A percentile compares a stretch with the other conserved stretches of the same genome.
phyloP scores from a whole-genome alignment of 1,284 basidiomycete species.

The Boletus subluridellus region DNA sequence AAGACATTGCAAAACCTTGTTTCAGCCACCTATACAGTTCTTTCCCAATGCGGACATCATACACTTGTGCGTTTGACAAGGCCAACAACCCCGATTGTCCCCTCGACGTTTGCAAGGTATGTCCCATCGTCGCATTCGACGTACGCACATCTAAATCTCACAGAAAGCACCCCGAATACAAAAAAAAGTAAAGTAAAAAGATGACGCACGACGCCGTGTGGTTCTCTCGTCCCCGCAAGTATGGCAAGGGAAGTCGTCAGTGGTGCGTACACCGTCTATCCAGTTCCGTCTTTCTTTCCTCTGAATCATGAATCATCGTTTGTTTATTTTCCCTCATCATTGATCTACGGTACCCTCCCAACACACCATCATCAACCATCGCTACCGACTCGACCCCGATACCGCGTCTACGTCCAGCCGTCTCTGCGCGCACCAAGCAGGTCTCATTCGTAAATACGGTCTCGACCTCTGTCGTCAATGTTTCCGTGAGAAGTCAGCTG shows the following conservation, averaged over 20 bases:
- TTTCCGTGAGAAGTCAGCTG: constrained; percentile 93
- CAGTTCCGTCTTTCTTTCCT: neutral
- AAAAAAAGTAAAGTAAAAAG: constrained; percentile 28
- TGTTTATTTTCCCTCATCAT: neutral
- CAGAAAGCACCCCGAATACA: neutral
- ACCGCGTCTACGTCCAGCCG: constrained; percentile 52
- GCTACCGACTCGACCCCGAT: neutral
- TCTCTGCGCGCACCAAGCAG: constrained; percentile 92
- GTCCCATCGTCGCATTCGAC: neutral
- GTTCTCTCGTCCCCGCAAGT: constrained; percentile 93
- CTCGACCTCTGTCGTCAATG: constrained; percentile 97
- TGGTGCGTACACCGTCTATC: constrained; percentile 59
- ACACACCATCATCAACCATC: neutral
- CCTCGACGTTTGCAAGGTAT: constrained; percentile 15
- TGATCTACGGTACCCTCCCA: neutral
- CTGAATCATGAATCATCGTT: neutral
- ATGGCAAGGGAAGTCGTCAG: constrained; percentile 91
- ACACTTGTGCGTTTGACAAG: neutral
- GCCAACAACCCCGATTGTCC: neutral
- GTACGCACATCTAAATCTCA: neutral
- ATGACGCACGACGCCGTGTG: constrained; percentile 85
- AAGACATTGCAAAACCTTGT: constrained; percentile 11
- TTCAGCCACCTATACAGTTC: constrained; percentile 32
- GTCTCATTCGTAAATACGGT: constrained; percentile 93
- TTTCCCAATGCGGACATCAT: constrained; percentile 5